Percentiles rank a stretch among this genome's conserved stretches.
phyloP scores from a whole-genome alignment of 2,329 filamentous ascomycete genomes.

The Paraphaeosphaeria sporulosa region DNA sequence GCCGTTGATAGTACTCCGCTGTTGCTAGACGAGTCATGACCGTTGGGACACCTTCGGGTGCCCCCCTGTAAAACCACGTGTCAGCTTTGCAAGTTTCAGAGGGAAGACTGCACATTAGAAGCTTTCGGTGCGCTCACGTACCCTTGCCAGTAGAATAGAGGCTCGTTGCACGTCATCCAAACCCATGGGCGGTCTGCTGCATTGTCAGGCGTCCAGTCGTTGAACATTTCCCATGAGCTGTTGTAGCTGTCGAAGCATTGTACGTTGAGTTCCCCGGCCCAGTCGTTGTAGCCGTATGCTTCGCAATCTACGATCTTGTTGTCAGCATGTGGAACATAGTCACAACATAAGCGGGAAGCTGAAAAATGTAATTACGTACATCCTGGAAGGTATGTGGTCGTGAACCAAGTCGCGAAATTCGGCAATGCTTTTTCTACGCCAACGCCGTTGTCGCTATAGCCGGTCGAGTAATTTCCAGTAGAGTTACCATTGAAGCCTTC shows the following conservation, averaged over 20 bases:
- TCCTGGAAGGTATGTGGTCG: background rate
- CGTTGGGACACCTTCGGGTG: background rate
- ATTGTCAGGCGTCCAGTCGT: background rate
- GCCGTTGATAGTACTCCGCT: background rate
- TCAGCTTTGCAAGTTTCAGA: background rate
- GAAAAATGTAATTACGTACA: background rate
- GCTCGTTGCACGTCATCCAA: slow-evolving; percentile 1
- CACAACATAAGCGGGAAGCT: background rate
- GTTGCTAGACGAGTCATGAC: background rate
- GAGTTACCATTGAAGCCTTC: background rate
- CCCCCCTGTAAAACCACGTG: background rate
- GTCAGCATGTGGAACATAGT: background rate
- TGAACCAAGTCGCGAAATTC: background rate
- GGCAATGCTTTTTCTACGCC: background rate
- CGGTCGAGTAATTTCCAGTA: background rate
- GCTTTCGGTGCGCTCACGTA: too few relatives aligned
- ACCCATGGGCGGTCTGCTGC: background rate
- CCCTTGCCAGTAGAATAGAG: background rate
- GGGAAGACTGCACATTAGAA: too few relatives aligned
- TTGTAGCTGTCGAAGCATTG: background rate
- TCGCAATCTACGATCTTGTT: background rate
- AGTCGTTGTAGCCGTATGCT: background rate
- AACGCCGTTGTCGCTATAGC: background rate
- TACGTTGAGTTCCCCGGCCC: background rate
- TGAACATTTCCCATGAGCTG: background rate